These are phyloP conservation scores for Lentinula sp. DNA, from an alignment of 768 basidiomycete species.

Conservation along the genomic window DNA sequence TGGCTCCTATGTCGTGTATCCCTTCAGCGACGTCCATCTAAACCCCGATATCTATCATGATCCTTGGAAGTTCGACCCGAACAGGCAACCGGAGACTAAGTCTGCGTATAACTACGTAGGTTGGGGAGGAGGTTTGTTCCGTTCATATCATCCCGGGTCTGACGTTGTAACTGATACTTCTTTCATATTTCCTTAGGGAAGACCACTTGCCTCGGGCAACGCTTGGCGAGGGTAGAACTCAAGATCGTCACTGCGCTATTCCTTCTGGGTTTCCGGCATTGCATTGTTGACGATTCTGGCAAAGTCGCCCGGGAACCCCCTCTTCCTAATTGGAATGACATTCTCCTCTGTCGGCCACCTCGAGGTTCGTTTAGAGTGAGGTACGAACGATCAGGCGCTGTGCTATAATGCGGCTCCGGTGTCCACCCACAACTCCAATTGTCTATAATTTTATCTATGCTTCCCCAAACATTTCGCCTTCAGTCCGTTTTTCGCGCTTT, in stretches of 20 bases:
- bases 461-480: background rate
- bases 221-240: conserved; percentile 68
- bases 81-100: conserved; percentile 29
- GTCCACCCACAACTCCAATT: background rate
- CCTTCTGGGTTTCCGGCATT: conserved; percentile 56
- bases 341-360: conserved; percentile 59
- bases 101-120: conserved; percentile 61
- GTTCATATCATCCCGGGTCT: conserved; percentile 9
- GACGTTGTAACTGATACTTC: background rate
- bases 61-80: conserved; percentile 75
- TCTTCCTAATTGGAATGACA: conserved; percentile 76
- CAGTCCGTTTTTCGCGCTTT: background rate
- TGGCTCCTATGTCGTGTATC: conserved; percentile 73
- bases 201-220: conserved; percentile 65
- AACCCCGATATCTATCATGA: conserved; percentile 66
- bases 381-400: conserved; percentile 33
- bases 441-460: background rate
- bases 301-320: conserved; percentile 38
- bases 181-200: conserved; percentile 40
- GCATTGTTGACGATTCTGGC: conserved; percentile 49
- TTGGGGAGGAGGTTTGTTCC: conserved; percentile 70
- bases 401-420: background rate
- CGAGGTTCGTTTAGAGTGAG: conserved; percentile 47
- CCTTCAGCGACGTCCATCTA: conserved; percentile 76
- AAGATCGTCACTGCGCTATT: conserved; percentile 68